phyloP scores from a whole-genome alignment of 2,329 filamentous ascomycete species.

The Thermoascus crustaceus region DNA sequence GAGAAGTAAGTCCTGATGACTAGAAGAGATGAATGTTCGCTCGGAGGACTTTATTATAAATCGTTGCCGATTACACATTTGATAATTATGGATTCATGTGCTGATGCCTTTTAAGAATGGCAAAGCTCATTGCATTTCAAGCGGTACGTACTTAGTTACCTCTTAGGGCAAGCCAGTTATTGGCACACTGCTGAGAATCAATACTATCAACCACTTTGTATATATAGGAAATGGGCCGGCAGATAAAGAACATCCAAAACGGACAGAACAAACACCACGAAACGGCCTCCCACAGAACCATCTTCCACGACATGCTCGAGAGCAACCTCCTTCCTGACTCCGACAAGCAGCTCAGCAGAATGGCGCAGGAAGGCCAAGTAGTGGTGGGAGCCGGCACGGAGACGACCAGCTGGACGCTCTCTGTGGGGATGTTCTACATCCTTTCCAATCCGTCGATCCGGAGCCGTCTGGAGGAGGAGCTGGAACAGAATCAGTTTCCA shows the following conservation, averaged over 20 bases:
- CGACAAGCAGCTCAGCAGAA: slow-evolving; percentile 21
- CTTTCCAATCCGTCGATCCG: slow-evolving; percentile 2
- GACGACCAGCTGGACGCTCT: slow-evolving; percentile 21
- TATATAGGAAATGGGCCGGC: neutral
- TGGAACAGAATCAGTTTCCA: too few species aligned
- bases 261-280: slow-evolving; percentile 6
- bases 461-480: neutral
- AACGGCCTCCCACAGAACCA: slow-evolving; percentile 13
- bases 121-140: neutral
- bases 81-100: neutral
- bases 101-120: neutral
- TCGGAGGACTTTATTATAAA: neutral
- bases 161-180: too few species aligned
- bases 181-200: too few species aligned
- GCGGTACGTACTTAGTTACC: neutral
- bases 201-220: too few species aligned
- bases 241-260: slow-evolving; percentile 8
- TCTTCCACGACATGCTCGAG: slow-evolving; percentile 20
- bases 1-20: neutral
- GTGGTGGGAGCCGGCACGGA: slow-evolving; percentile 26
- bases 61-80: neutral
- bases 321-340: slow-evolving; percentile 18
- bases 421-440: slow-evolving; percentile 12
- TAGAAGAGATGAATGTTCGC: neutral
- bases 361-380: slow-evolving; percentile 23